A percentile compares a stretch with the other conserved stretches of the same genome.
Conservation (phyloP, 208 protist species). For the Wallacemonas sp. region DNA sequence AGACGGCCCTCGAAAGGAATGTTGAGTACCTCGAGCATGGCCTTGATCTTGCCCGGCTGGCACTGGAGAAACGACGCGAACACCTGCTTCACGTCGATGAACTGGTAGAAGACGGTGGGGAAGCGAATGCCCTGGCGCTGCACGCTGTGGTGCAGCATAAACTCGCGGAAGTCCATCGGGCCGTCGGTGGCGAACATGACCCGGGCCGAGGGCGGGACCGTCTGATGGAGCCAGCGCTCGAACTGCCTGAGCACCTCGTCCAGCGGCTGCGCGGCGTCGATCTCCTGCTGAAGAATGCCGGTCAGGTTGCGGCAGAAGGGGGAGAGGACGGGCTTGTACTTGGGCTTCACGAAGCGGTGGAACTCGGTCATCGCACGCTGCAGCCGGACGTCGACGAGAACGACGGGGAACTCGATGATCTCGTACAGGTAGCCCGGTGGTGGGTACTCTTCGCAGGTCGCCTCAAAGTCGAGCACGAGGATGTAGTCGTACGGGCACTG, state of each 20-base stretch:
- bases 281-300: conserved; percentile 90
- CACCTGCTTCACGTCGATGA: conserved; percentile 83
- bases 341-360: conserved; percentile 89
- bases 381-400: conserved; percentile 80
- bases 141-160: conserved; percentile 85
- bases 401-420: conserved; percentile 96
- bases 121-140: conserved; percentile 78
- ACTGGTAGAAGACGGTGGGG: conserved; percentile 83
- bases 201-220: conserved; percentile 54
- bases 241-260: conserved; percentile 82
- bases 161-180: conserved; percentile 76
- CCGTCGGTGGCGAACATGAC: conserved; percentile 84
- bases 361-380: conserved; percentile 80
- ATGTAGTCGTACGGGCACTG: conserved; percentile 90
- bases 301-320: conserved; percentile 92
- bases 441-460: conserved; percentile 84
- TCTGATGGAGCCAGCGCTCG: conserved; percentile 76
- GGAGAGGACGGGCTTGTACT: conserved; percentile 74
- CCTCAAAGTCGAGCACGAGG: conserved; percentile 92
- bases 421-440: conserved; percentile 86
- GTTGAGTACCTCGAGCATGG: conserved; percentile 85
- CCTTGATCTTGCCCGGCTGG: conserved; percentile 80
- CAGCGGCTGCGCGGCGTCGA: conserved; percentile 73
- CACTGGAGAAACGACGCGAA: conserved; percentile 83
- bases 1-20: conserved; percentile 75